phyloP scores from a whole-genome alignment of 2,329 filamentous ascomycete species.

The Trichoderma simmonsii region DNA sequence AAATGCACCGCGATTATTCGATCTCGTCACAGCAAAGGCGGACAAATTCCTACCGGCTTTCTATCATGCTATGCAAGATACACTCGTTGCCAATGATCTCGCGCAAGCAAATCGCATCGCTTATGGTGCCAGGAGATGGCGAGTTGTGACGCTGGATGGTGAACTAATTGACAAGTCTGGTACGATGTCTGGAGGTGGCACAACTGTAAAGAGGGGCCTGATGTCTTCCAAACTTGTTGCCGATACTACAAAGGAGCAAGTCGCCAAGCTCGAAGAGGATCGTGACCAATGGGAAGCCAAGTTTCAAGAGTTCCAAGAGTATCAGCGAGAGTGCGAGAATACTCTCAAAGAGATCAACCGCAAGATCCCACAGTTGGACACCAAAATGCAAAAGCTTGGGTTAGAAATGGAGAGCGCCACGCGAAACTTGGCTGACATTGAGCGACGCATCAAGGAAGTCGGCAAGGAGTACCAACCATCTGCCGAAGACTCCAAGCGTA shows the following conservation, averaged over 20 bases:
- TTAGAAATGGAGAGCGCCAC: conserved; percentile 86
- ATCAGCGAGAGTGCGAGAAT: conserved; percentile 75
- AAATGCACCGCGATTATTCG: conserved; percentile 86
- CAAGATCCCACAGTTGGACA: conserved; percentile 80
- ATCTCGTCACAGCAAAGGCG: conserved; percentile 85
- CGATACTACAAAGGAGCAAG: conserved; percentile 83
- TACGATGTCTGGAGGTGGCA: conserved; percentile 97
- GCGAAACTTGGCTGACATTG: conserved; percentile 77
- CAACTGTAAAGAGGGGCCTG: conserved; percentile 80
- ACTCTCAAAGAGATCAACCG: conserved; percentile 69
- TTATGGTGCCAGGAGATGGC: conserved; percentile 89
- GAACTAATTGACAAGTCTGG: conserved; percentile 97
- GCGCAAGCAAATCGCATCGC: conserved; percentile 97
- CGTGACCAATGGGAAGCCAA: conserved; percentile 80
- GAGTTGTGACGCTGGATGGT: conserved; percentile 91
- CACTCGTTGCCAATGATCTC: conserved; percentile 85
- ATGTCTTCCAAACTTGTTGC: conserved; percentile 97
- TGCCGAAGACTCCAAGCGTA: conserved; percentile 72
- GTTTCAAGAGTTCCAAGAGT: conserved; percentile 80
- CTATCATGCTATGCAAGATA: conserved; percentile 93
- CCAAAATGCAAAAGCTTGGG: conserved; percentile 83
- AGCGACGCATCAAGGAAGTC: conserved; percentile 83
- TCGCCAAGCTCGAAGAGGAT: conserved; percentile 80
- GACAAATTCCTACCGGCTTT: conserved; percentile 86
- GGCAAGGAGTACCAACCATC: conserved; percentile 76